Conservation (phyloP, 2,329 filamentous ascomycete species). For the Mariannaea sp. region DNA sequence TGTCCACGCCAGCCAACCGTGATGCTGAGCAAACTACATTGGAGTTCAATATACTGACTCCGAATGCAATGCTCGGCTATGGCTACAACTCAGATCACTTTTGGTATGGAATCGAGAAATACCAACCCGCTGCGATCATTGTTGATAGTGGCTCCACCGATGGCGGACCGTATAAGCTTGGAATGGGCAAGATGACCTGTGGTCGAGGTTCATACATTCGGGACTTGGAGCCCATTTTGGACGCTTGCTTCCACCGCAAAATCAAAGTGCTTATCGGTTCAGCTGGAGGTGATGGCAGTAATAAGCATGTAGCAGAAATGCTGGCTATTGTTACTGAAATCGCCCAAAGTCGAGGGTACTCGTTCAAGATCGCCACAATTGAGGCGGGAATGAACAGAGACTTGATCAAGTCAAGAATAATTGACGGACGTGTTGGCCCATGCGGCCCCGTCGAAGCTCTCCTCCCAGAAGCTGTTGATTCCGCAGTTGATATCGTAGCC, state of each 20-base stretch:
- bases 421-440: constrained; percentile 30
- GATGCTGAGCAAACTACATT: no score
- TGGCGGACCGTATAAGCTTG: constrained; percentile 43
- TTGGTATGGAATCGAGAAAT: constrained; percentile 38
- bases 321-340: constrained; percentile 45
- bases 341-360: constrained; percentile 33
- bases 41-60: constrained; percentile 40
- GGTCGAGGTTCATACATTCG: constrained; percentile 43
- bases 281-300: constrained; percentile 47
- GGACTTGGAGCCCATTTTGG: constrained; percentile 44
- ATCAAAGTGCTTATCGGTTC: constrained; percentile 46
- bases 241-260: no score
- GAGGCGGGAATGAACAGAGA: constrained; percentile 40
- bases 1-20: no score
- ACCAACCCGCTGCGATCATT: no score
- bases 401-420: constrained; percentile 37
- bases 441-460: constrained; percentile 44
- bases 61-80: constrained; percentile 42
- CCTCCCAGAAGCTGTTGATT: constrained; percentile 27
- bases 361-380: constrained; percentile 42
- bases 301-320: constrained; percentile 47
- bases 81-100: constrained; percentile 39
- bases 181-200: constrained; percentile 44
- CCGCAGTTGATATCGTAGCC: constrained; percentile 29
- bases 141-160: constrained; percentile 40